Evolutionary conservation across 805 yeast genomes (phyloP).

Genomic region (Pichia manshurica): DNA sequence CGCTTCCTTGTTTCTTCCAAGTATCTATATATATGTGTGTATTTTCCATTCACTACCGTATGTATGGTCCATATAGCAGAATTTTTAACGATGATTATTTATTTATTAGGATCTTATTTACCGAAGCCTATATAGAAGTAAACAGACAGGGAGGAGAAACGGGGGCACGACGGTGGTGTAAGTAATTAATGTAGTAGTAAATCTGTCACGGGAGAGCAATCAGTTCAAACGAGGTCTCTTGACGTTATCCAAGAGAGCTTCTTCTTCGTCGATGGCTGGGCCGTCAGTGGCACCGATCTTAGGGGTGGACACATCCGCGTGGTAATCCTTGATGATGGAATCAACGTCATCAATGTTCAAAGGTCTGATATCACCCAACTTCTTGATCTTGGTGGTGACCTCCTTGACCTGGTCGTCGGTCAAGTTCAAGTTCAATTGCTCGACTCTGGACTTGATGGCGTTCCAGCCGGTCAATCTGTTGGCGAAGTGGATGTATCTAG

Average conservation of each 20-base stretch:
- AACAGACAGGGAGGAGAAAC: too few species aligned
- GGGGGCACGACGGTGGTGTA: too few species aligned
- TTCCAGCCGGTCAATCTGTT: slow-evolving; percentile 99
- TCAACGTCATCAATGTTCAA: slow-evolving; percentile 96
- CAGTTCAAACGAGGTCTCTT: slow-evolving; percentile 31
- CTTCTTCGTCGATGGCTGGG: slow-evolving; percentile 26
- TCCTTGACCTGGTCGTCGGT: slow-evolving; percentile 93
- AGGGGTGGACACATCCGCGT: slow-evolving; percentile 66
- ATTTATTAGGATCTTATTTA: neutral
- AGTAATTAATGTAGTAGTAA: too few species aligned
- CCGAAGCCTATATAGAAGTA: too few species aligned
- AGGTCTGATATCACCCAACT: slow-evolving; percentile 91
- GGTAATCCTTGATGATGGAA: slow-evolving; percentile 90
- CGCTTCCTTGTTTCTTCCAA: too few species aligned
- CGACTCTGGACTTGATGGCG: slow-evolving; percentile 97
- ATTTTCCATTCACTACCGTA: neutral
- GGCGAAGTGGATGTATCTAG: slow-evolving; percentile 96
- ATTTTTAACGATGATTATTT: slow-evolving; percentile 3
- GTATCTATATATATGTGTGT: neutral
- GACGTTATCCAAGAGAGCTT: slow-evolving; percentile 24
- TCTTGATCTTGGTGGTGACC: slow-evolving; percentile 88
- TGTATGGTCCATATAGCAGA: neutral
- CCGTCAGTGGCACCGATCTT: slow-evolving; percentile 32
- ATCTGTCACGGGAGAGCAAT: neutral
- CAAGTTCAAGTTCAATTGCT: slow-evolving; percentile 84